Evolutionary conservation across 768 basidiomycete species (phyloP).

Genomic region (Sporobolomyces pararoseus): DNA sequence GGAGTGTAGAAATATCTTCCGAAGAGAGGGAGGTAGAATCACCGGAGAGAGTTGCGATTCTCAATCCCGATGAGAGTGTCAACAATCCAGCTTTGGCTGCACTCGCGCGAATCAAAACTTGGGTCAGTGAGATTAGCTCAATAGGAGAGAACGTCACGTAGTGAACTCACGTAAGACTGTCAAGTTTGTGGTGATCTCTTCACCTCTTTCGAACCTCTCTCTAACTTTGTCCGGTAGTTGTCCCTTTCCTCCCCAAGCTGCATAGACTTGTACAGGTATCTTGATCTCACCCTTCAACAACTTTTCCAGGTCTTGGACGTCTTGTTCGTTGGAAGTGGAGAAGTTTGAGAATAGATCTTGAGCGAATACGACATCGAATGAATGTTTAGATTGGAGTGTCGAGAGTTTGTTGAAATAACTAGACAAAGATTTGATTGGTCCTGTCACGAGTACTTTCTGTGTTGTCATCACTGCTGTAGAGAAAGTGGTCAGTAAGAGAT

Average conservation of each 20-base stretch:
- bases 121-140: background rate
- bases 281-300: constrained; percentile 66
- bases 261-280: constrained; percentile 84
- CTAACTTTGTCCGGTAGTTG: constrained; percentile 69
- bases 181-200: constrained; percentile 75
- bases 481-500: background rate
- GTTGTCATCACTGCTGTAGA: background rate
- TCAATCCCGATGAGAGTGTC: constrained; percentile 42
- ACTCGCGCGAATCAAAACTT: background rate
- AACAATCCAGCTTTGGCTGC: constrained; percentile 19
- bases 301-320: constrained; percentile 57
- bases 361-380: constrained; percentile 79
- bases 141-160: background rate
- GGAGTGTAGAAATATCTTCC: constrained; percentile 36
- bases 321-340: constrained; percentile 51
- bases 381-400: constrained; percentile 81
- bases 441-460: constrained; percentile 34
- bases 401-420: constrained; percentile 77
- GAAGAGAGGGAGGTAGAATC: constrained; percentile 62
- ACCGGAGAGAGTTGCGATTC: constrained; percentile 56
- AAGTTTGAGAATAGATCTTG: constrained; percentile 84
- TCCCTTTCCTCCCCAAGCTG: constrained; percentile 80
- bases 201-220: constrained; percentile 68
- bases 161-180: constrained; percentile 71
- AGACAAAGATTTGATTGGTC: constrained; percentile 54